phyloP scores from a whole-genome alignment of 306 rosid species.

The Echinosophora koreensis region DNA sequence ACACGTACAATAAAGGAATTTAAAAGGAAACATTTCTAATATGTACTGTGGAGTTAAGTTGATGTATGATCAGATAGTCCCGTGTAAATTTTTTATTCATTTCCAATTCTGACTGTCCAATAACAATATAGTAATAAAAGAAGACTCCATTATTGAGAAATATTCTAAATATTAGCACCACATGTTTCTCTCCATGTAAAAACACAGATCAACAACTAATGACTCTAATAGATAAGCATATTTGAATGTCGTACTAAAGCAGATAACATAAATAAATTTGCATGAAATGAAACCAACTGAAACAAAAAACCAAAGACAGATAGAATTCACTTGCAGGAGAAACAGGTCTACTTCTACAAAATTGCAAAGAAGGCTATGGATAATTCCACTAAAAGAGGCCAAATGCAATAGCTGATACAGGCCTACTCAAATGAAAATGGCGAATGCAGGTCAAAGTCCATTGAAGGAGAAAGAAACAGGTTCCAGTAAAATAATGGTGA shows the following conservation, averaged over 20 bases:
- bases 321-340: conserved; percentile 31
- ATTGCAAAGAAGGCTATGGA: conserved; percentile 1
- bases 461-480: conserved; percentile 36
- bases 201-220: conserved; percentile 16
- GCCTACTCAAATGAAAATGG: conserved; percentile 26
- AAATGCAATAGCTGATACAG: conserved; percentile 46
- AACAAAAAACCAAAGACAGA: conserved; percentile 25
- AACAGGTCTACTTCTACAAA: background rate
- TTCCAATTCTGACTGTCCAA: background rate
- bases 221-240: conserved; percentile 7
- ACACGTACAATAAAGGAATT: conserved; percentile 27
- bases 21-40: conserved; percentile 25
- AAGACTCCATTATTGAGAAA: conserved; percentile 21
- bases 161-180: conserved; percentile 31
- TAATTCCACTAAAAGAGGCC: conserved; percentile 26
- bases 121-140: conserved; percentile 7
- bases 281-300: background rate
- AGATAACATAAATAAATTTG: conserved; percentile 14
- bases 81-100: conserved; percentile 5
- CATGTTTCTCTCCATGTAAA: conserved; percentile 29
- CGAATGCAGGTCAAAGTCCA: conserved; percentile 30
- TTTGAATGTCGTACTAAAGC: background rate
- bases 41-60: conserved; percentile 21
- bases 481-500: conserved; percentile 20
- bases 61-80: background rate